Percentiles rank a stretch among this genome's conserved stretches.
Conservation (phyloP, 805 yeast species). For the Pichia paraexigua region DNA sequence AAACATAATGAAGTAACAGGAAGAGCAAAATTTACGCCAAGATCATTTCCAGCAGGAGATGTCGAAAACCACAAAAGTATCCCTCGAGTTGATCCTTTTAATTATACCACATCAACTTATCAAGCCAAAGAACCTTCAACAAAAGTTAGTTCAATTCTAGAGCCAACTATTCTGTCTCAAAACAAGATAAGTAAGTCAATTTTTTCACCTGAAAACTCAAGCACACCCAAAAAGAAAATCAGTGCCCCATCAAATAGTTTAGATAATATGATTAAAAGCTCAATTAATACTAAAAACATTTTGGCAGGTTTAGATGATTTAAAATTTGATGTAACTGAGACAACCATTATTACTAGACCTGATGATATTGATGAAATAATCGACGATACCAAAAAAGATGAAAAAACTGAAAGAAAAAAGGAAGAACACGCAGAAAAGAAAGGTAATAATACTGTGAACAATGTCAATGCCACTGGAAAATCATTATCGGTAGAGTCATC, state of each 20-base stretch:
- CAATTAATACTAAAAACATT: background rate
- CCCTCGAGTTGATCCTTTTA: background rate
- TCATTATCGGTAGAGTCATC: background rate
- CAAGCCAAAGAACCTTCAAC: background rate
- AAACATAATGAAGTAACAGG: background rate
- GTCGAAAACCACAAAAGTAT: background rate
- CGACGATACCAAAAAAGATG: background rate
- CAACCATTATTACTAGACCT: background rate
- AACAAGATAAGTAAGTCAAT: background rate
- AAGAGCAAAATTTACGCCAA: background rate
- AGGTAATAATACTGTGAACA: background rate
- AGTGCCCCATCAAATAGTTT: background rate
- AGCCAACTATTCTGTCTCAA: background rate
- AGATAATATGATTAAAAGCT: background rate
- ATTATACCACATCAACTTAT: background rate
- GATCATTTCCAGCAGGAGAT: background rate
- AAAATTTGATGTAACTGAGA: background rate
- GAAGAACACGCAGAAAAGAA: background rate
- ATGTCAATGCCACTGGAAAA: background rate
- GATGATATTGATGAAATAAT: background rate
- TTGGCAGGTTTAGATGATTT: background rate
- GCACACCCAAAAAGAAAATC: constrained; percentile 3
- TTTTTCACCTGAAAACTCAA: background rate
- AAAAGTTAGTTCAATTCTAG: background rate
- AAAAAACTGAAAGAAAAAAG: background rate